Conservation (phyloP, 441 rosid genomes). For the Hura crepitans region DNA sequence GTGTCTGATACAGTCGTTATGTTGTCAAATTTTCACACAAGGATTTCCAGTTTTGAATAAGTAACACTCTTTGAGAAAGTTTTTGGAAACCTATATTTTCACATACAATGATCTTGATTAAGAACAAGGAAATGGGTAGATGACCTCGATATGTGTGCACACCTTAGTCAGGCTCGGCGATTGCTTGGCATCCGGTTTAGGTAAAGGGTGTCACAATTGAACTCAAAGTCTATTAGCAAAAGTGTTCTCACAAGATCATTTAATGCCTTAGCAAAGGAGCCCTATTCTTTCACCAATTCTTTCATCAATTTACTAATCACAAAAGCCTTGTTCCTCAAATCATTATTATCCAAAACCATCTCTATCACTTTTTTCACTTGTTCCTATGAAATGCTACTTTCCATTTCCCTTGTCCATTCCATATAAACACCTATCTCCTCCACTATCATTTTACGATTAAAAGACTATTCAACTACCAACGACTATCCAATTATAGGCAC, state of each 20-base stretch:
- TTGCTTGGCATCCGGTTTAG: too few species aligned
- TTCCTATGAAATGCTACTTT: conserved; percentile 16
- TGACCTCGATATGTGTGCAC: too few species aligned
- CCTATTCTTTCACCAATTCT: conserved; percentile 25
- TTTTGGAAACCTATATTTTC: too few species aligned
- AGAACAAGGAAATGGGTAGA: too few species aligned
- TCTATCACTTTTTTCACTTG: conserved; percentile 33
- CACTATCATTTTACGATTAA: conserved; percentile 40
- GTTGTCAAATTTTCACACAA: too few species aligned
- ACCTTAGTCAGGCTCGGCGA: too few species aligned
- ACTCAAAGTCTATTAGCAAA: too few species aligned
- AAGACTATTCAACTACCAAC: conserved; percentile 42
- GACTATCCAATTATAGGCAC: conserved; percentile 51
- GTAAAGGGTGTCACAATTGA: too few species aligned
- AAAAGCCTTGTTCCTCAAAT: conserved; percentile 35
- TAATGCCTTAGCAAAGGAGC: conserved; percentile 33
- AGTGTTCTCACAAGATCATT: conserved; percentile 28
- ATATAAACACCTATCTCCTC: conserved; percentile 46
- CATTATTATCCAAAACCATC: conserved; percentile 30
- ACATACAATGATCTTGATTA: too few species aligned
- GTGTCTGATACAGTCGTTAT: too few species aligned
- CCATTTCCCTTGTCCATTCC: conserved; percentile 36
- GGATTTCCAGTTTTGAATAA: too few species aligned
- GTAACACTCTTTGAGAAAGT: too few species aligned
- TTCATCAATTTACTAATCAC: conserved; percentile 28